Percentiles rank a stretch among this genome's conserved stretches.
phyloP scores from a whole-genome alignment of 2,329 filamentous ascomycete genomes.

The Penicillium hordei region DNA sequence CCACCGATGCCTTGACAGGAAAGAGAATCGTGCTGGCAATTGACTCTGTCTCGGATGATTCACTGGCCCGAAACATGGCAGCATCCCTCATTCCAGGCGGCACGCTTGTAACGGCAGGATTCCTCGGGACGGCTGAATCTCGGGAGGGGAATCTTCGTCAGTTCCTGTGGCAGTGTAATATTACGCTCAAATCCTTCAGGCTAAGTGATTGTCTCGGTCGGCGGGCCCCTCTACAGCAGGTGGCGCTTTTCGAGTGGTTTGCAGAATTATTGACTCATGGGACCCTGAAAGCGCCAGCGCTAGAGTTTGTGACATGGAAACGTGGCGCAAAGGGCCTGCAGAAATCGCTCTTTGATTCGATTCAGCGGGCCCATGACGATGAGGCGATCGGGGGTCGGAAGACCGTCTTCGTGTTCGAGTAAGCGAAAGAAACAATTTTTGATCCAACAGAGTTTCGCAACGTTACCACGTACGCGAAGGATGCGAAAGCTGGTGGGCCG shows the following conservation, averaged over 20 bases:
- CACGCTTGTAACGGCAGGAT: not conserved
- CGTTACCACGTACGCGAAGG: not conserved
- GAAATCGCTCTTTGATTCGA: not conserved
- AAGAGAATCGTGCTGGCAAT: not conserved
- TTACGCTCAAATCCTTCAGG: not conserved
- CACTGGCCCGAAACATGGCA: not conserved
- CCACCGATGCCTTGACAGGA: not conserved
- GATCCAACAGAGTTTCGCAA: not conserved
- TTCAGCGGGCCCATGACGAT: not conserved
- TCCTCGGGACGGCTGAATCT: not conserved
- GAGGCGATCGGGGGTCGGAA: not conserved
- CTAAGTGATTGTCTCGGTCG: not conserved
- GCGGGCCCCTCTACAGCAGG: not conserved
- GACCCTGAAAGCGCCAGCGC: not conserved
- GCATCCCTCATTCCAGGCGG: not conserved
- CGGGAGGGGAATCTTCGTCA: not conserved
- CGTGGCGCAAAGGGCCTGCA: not conserved
- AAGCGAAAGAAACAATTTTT: not conserved
- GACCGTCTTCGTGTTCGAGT: not conserved
- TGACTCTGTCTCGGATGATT: not conserved
- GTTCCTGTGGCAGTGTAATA: not conserved
- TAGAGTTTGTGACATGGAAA: not conserved
- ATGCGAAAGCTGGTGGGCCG: not conserved
- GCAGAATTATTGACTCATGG: not conserved
- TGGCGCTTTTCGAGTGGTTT: not conserved